Percentiles rank a stretch among this genome's conserved stretches.
Conservation (phyloP, 2,329 filamentous ascomycete genomes). For the Stagonosporopsis chrysanthemi region DNA sequence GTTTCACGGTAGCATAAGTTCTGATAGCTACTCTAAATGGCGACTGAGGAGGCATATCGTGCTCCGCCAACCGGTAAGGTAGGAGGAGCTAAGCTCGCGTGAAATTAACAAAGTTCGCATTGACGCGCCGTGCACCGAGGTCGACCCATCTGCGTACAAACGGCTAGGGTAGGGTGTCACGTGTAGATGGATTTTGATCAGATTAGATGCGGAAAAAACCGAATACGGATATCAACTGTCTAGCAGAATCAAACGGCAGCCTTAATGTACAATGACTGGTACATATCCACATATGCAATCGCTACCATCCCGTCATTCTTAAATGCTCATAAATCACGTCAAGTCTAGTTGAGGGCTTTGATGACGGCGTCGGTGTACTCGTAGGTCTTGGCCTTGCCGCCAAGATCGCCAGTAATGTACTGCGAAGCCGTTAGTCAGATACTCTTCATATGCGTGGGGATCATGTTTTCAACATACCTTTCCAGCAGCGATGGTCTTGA, state of each 20-base stretch:
- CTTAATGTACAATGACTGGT: conserved; percentile 48
- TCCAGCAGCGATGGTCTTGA: conserved; percentile 93
- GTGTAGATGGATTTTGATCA: conserved; percentile 19
- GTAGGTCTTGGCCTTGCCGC: conserved; percentile 93
- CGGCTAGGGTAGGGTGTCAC: conserved; percentile 10
- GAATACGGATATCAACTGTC: conserved; percentile 23
- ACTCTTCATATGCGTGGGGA: neutral
- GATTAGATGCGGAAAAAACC: conserved; percentile 27
- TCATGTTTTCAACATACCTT: conserved; percentile 65
- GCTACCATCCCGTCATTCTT: conserved; percentile 37
- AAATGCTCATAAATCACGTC: conserved; percentile 36
- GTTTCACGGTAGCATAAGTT: conserved; percentile 8
- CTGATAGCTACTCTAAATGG: neutral
- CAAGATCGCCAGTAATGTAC: conserved; percentile 91
- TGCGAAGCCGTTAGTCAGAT: conserved; percentile 41
- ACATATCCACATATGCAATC: conserved; percentile 50
- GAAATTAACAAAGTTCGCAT: conserved; percentile 3
- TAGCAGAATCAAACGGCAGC: conserved; percentile 38
- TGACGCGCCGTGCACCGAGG: conserved; percentile 21
- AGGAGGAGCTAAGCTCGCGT: neutral
- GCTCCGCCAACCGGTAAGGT: neutral
- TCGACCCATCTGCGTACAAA: neutral
- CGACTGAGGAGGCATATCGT: conserved; percentile 1
- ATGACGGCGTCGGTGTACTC: conserved; percentile 96
- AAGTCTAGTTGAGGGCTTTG: conserved; percentile 59